Percentiles rank a stretch among this genome's conserved stretches.
Evolutionary conservation across 2,329 filamentous ascomycete species (phyloP).

Genomic region (Calonectria hongkongensis): DNA sequence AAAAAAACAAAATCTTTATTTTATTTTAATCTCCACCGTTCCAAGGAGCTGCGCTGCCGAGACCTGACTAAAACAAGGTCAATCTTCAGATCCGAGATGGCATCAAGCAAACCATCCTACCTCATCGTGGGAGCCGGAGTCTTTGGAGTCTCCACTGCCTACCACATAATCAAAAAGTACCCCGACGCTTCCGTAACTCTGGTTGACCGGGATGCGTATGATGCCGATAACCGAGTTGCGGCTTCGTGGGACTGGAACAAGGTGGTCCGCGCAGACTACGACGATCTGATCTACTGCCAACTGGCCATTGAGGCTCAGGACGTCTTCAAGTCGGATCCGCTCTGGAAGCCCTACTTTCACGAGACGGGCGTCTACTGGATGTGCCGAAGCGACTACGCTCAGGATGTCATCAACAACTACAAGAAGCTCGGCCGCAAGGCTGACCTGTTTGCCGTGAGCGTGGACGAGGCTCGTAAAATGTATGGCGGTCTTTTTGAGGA

Average conservation of each 20-base stretch:
- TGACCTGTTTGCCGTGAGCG: conserved; percentile 66
- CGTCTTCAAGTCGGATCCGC: conserved; percentile 74
- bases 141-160: conserved; percentile 80
- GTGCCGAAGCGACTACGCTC: conserved; percentile 69
- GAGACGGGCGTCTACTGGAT: conserved; percentile 76
- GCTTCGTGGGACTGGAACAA: conserved; percentile 86
- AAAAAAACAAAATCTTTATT: no score
- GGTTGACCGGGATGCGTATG: conserved; percentile 73
- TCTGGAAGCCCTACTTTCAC: conserved; percentile 75
- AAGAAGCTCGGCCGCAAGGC: conserved; percentile 63
- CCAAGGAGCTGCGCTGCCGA: neutral
- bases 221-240: conserved; percentile 69
- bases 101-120: conserved; percentile 60
- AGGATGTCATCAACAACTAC: conserved; percentile 73
- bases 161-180: conserved; percentile 73
- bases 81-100: conserved; percentile 42
- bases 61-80: neutral
- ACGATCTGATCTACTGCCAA: conserved; percentile 77
- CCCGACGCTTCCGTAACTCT: conserved; percentile 71
- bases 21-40: conserved; percentile 4
- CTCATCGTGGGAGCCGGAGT: conserved; percentile 80
- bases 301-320: conserved; percentile 80
- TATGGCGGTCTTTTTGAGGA: conserved; percentile 76
- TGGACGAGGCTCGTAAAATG: conserved; percentile 67
- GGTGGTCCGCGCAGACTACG: conserved; percentile 81